Evolutionary conservation across 352 stramenopile species (phyloP), one percentile per base, ranked within the genome.

Genomic region (Phytophthora nicotianae): DNA sequence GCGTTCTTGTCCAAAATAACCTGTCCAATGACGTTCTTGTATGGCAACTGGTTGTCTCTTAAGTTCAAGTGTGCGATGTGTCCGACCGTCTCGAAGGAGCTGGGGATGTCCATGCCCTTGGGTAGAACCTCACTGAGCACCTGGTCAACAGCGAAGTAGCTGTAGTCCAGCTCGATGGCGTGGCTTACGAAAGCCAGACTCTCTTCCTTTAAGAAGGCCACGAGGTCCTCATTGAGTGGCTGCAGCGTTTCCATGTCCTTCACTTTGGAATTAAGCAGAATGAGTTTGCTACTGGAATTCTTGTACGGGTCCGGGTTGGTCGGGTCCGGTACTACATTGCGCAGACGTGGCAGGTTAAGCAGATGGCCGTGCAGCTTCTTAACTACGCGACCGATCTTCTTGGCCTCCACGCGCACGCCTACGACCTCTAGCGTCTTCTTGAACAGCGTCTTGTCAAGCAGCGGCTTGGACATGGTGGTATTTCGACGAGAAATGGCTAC

Each of bases 21-120:
- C 68, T 99, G 94, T 4, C 96, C 98, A 56, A 99, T 98, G 32
- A 99, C 61, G 59, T 95, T 82, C 70, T 99, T 98, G 79, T 97
- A 99, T 3, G 96, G 96, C 58, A 99, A 70, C 5, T 96, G 77
- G 58, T 97, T 89, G 50, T 98, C 85, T 32, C 96, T 75, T 45
- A 99, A 74, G 71, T 99, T 99, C 13, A 99, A 59, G 72, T 99
- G 97, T 17, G 96, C 97, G 45, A 99, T 88, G 74, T 98, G 96
- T 14, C 97, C 98, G n/a, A 98, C 90, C 7, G 81, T 85, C 78
- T 99, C 97, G 63, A 99, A 99, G 6, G 93, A 93, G 35, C 93
- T 97, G 29, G 96, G 97, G 47, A 98, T 88, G 52, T 88, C 82
- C 51, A 95, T 79, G 16, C 73, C 72, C 9, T 77, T 59, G 0